Evolutionary conservation across 768 basidiomycete genomes (phyloP), one percentile per base, ranked within the genome.

Genomic region (Hygrophoropsis aurantiaca): DNA sequence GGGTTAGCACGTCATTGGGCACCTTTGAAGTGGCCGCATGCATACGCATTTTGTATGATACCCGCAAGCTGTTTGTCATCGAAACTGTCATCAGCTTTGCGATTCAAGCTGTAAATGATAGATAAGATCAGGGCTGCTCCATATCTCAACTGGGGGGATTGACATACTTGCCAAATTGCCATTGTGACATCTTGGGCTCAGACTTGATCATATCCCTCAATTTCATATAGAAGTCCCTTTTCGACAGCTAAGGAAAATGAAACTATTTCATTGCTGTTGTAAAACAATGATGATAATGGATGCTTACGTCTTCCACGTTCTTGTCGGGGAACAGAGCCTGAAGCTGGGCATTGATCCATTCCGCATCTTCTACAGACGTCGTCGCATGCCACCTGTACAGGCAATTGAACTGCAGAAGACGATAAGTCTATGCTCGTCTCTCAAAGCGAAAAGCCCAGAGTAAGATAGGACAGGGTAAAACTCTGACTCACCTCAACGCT

Each of bases 351-450:
- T 67, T 57, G 3, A 83, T 78, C 87, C 87, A 91, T 46, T 81
- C 64, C 59, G 87, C 90, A 44, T 91, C 90, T 44, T 77, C 74
- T 13, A 59, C 55, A 36, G 85, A 89, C 0, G 85, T 88, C 0
- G 90, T 90, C 1, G 90, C 84, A 38, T 93, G 90, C 90, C 90
- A 81, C 16, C 87, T 79, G 64, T 92, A 92, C 46, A 92, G 67
- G 56, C 85, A 86, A 56, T 92, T 92, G 72, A 92, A 92, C 85
- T 88, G 32, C 16, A 9, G 3, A 40, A 6, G 13, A 37, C 35
- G 3, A n/a, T 4, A 5, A 34, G 27, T 58, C n/a, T n/a, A n/a
- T n/a, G n/a, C n/a, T 10, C 59, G 21, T 33, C 21, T 13, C 24
- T 10, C 10, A 7, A 2, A 32, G 32, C 4, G 21, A 1, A 2